These are phyloP conservation scores for Colletotrichum brevisporum DNA, from an alignment of 2,329 filamentous ascomycete genomes.

Conservation along the genomic window DNA sequence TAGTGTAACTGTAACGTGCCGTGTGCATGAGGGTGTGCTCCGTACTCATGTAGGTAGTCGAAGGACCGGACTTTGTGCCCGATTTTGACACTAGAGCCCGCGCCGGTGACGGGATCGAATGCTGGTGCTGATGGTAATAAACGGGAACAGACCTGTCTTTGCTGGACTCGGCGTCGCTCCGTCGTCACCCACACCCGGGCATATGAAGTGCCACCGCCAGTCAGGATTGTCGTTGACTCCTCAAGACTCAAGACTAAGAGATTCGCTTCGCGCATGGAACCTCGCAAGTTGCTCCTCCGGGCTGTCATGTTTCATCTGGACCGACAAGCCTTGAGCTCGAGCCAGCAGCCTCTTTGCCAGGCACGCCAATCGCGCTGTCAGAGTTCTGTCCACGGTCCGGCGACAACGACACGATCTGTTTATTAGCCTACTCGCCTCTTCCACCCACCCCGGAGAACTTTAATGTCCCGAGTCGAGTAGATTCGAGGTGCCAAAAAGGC, in stretches of 20 bases:
- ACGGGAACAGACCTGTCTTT: background rate
- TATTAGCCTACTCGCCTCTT: too few species aligned
- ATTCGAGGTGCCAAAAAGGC: background rate
- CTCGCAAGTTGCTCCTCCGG: slow-evolving; percentile 22
- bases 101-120: slow-evolving; percentile 19
- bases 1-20: slow-evolving; percentile 37
- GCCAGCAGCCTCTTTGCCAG: slow-evolving; percentile 20
- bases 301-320: slow-evolving; percentile 33
- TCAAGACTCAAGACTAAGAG: slow-evolving; percentile 1
- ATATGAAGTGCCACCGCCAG: slow-evolving; percentile 3
- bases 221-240: slow-evolving; percentile 2
- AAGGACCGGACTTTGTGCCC: slow-evolving; percentile 24
- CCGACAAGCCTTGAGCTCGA: slow-evolving; percentile 26
- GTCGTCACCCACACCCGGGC: slow-evolving; percentile 16
- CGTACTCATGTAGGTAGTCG: slow-evolving; percentile 16
- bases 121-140: background rate
- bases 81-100: slow-evolving; percentile 23
- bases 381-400: slow-evolving; percentile 8
- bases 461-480: slow-evolving; percentile 2
- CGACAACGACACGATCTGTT: background rate
- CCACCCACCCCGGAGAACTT: slow-evolving; percentile 1
- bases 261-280: slow-evolving; percentile 6
- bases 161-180: slow-evolving; percentile 14
- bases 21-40: slow-evolving; percentile 20
- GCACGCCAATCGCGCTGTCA: slow-evolving; percentile 31